Percentiles rank a stretch among this genome's conserved stretches.
phyloP scores from a whole-genome alignment of 148 eudicot genomes.

The Arbutus unedo region DNA sequence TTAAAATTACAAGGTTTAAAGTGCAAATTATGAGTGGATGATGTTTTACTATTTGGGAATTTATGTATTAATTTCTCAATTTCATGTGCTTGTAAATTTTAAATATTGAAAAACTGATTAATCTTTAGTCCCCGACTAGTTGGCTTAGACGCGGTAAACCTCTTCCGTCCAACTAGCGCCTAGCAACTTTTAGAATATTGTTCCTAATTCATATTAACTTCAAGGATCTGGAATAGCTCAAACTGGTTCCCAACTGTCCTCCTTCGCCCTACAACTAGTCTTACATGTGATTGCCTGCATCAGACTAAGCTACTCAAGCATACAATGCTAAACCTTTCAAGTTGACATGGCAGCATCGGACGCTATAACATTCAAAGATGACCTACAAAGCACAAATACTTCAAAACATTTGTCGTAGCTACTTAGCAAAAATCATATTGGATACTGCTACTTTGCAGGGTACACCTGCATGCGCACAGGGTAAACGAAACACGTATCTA shows the following conservation, averaged over 20 bases:
- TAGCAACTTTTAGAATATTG: no score
- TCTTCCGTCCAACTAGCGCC: no score
- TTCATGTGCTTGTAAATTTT: no score
- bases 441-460: not conserved
- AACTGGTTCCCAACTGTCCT: not conserved
- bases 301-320: not conserved
- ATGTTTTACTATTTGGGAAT: no score
- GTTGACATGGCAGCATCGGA: not conserved
- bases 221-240: not conserved
- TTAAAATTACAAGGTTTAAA: no score
- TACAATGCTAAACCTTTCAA: not conserved
- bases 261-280: not conserved
- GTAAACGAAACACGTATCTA: not conserved
- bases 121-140: not conserved
- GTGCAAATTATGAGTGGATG: no score
- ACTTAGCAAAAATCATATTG: not conserved
- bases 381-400: not conserved
- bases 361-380: not conserved
- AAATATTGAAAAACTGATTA: no score
- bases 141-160: no score
- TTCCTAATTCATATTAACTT: conserved; percentile 1
- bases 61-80: no score
- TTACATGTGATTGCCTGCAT: not conserved
- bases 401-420: not conserved
- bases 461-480: not conserved